A percentile compares a stretch with the other conserved stretches of the same genome.
These are phyloP conservation scores for Penicillium sp. DNA, from an alignment of 2,329 filamentous ascomycete genomes.

Conservation along the genomic window DNA sequence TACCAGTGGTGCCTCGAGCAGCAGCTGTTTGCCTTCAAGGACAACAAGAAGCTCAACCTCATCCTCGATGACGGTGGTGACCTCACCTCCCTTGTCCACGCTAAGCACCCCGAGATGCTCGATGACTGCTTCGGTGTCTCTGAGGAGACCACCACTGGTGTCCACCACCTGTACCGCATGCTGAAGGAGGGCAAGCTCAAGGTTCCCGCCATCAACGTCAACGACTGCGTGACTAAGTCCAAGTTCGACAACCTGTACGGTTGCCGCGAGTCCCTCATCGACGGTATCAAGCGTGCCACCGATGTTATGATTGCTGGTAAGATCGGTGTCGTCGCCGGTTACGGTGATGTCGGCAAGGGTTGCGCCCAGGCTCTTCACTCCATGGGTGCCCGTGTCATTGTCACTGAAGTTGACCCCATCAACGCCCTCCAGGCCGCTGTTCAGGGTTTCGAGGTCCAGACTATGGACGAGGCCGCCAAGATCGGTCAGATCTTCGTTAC, in stretches of 20 bases:
- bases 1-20: slow-evolving; percentile 99
- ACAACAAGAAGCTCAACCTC: slow-evolving; percentile 93
- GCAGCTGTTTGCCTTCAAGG: slow-evolving; percentile 93
- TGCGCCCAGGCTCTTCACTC: slow-evolving; percentile 92
- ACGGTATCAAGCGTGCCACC: slow-evolving; percentile 99
- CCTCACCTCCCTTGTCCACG: slow-evolving; percentile 91
- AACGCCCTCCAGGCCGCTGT: slow-evolving; percentile 99
- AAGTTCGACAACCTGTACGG: slow-evolving; percentile 99
- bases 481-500: slow-evolving; percentile 97
- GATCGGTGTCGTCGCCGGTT: slow-evolving; percentile 95
- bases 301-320: slow-evolving; percentile 99
- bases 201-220: slow-evolving; percentile 97
- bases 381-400: slow-evolving; percentile 95
- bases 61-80: slow-evolving; percentile 99
- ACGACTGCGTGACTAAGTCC: slow-evolving; percentile 99
- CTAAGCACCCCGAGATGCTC: slow-evolving; percentile 97
- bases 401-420: slow-evolving; percentile 98
- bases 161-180: slow-evolving; percentile 99
- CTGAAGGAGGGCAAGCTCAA: slow-evolving; percentile 86
- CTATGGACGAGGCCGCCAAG: slow-evolving; percentile 93
- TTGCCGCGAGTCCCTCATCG: slow-evolving; percentile 96
- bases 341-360: slow-evolving; percentile 98
- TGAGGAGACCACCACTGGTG: slow-evolving; percentile 99
- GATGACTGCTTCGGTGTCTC: slow-evolving; percentile 98
- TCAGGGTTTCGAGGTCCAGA: slow-evolving; percentile 92